Conservation (phyloP, 495 filamentous ascomycete genomes). For the Cercophora sp. region DNA sequence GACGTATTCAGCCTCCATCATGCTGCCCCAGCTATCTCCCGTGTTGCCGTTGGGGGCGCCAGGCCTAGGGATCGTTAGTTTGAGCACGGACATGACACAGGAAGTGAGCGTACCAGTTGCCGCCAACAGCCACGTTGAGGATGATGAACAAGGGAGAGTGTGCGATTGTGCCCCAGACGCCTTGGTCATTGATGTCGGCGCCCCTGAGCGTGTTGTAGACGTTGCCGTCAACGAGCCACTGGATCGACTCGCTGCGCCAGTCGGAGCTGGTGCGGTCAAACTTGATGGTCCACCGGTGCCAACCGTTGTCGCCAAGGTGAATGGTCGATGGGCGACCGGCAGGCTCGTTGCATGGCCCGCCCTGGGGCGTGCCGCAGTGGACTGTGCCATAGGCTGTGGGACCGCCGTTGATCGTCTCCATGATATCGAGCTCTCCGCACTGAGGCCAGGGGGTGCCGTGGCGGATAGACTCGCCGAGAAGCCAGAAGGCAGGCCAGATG, state of each 20-base stretch:
- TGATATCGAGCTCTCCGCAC: slow-evolving; percentile 52
- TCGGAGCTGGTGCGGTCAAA: slow-evolving; percentile 39
- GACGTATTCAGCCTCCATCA: slow-evolving; percentile 50
- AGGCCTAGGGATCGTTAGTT: slow-evolving; percentile 19
- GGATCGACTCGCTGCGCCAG: slow-evolving; percentile 43
- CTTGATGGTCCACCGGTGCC: slow-evolving; percentile 44
- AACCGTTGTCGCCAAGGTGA: slow-evolving; percentile 33
- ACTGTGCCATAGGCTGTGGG: slow-evolving; percentile 43
- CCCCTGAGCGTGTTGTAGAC: slow-evolving; percentile 38
- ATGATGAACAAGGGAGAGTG: slow-evolving; percentile 45
- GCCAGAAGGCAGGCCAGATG: slow-evolving; percentile 54
- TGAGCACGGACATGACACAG: neutral
- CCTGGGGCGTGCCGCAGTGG: slow-evolving; percentile 41
- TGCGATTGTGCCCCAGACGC: slow-evolving; percentile 43
- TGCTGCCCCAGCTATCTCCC: slow-evolving; percentile 39
- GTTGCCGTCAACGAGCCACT: slow-evolving; percentile 42
- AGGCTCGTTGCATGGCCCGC: slow-evolving; percentile 48
- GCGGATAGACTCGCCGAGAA: slow-evolving; percentile 46
- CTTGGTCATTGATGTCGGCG: slow-evolving; percentile 37
- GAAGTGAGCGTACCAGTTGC: slow-evolving; percentile 41
- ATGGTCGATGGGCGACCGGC: slow-evolving; percentile 29
- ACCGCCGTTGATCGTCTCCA: slow-evolving; percentile 48
- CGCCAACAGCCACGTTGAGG: slow-evolving; percentile 50
- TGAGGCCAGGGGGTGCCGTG: slow-evolving; percentile 46
- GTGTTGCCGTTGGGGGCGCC: slow-evolving; percentile 32